Conservation (phyloP, 1,284 basidiomycete genomes). For the Malassezia sp. region DNA sequence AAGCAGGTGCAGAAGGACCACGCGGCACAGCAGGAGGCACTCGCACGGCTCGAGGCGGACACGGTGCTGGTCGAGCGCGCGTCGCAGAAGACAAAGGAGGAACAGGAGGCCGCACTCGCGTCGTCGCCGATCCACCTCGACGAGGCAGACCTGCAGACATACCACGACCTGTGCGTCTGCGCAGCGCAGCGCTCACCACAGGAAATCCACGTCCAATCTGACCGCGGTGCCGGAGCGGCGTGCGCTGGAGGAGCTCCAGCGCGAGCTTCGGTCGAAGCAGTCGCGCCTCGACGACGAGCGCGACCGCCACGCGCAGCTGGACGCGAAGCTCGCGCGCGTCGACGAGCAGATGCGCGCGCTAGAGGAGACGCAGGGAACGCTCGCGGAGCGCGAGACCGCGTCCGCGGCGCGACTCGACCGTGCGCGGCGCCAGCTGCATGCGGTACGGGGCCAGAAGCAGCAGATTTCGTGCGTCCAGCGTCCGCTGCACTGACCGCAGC, state of each 20-base stretch:
- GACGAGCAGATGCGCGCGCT: constrained; percentile 56
- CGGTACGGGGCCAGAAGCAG: constrained; percentile 62
- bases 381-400: constrained; percentile 19
- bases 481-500: too few species aligned
- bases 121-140: constrained; percentile 62
- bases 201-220: too few species aligned
- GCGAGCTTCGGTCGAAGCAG: constrained; percentile 65
- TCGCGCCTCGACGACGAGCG: constrained; percentile 54
- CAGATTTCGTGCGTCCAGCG: too few species aligned
- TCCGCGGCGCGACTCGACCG: constrained; percentile 16
- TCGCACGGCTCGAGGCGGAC: constrained; percentile 58
- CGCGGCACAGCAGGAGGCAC: constrained; percentile 55
- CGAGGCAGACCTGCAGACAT: constrained; percentile 74
- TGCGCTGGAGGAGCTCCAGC: constrained; percentile 64
- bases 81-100: constrained; percentile 52
- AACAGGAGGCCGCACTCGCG: constrained; percentile 62
- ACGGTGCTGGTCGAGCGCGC: constrained; percentile 57
- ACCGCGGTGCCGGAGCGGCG: constrained; percentile 78
- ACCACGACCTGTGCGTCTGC: constrained; percentile 58
- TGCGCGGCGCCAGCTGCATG: constrained; percentile 61
- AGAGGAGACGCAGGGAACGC: constrained; percentile 54
- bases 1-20: constrained; percentile 62
- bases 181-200: too few species aligned
- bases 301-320: constrained; percentile 58
- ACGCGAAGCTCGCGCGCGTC: constrained; percentile 57